A percentile compares a stretch with the other conserved stretches of the same genome.
Evolutionary conservation across 306 rosid genomes (phyloP).

Genomic region (Glycyrrhiza uralensis): DNA sequence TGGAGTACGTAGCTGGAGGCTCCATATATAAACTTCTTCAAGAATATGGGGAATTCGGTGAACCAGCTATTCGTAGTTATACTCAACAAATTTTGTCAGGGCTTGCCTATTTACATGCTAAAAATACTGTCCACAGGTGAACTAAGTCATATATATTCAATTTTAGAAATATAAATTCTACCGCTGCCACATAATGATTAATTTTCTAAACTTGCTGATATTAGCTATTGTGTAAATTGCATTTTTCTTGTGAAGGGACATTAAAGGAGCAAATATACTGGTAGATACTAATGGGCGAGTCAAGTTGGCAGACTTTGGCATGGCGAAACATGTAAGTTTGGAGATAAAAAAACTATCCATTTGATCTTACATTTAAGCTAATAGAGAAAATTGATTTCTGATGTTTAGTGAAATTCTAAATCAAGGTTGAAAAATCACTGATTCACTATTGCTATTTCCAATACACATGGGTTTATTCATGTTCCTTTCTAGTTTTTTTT

Average conservation of each 20-base stretch:
- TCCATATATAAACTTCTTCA: conserved; percentile 90
- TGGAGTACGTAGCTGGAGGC: conserved; percentile 97
- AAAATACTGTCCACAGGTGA: conserved; percentile 87
- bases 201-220: neutral
- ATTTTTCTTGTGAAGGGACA: conserved; percentile 62
- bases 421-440: neutral
- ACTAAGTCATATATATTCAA: conserved; percentile 2
- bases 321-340: conserved; percentile 92
- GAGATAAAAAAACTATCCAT: neutral
- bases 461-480: neutral
- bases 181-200: conserved; percentile 1
- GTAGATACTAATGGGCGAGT: conserved; percentile 87
- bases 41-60: conserved; percentile 83
- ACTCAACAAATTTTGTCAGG: conserved; percentile 90
- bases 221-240: conserved; percentile 4
- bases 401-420: neutral
- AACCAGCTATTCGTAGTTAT: conserved; percentile 76
- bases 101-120: conserved; percentile 85
- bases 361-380: neutral
- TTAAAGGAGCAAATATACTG: conserved; percentile 92
- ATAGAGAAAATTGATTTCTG: neutral
- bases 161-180: neutral
- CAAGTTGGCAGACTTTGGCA: conserved; percentile 95
- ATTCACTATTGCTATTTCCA: neutral
- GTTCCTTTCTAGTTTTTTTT: neutral